Percentiles rank a stretch among this genome's conserved stretches.
These are phyloP conservation scores for Ogataea ganodermae DNA, from an alignment of 805 yeast species.

Conservation along the genomic window DNA sequence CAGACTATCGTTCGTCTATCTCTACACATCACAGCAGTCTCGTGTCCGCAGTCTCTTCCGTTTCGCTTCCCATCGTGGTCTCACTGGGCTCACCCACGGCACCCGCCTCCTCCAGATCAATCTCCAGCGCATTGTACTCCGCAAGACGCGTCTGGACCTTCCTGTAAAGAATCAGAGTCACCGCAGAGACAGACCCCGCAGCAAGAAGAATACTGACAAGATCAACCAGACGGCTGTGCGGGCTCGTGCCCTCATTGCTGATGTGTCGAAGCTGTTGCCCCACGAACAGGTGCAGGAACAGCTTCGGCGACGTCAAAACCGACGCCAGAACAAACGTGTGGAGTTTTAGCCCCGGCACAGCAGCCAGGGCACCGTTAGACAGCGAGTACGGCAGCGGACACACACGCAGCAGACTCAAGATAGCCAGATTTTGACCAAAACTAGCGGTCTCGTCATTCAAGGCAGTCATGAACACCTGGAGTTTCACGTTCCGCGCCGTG, in stretches of 20 bases:
- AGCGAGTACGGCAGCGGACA: constrained; percentile 94
- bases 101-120: constrained; percentile 1
- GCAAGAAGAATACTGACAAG: constrained; percentile 62
- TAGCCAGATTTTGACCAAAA: constrained; percentile 56
- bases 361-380: constrained; percentile 89
- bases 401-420: constrained; percentile 72
- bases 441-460: constrained; percentile 51
- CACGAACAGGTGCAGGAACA: constrained; percentile 71
- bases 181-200: constrained; percentile 49
- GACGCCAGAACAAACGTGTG: constrained; percentile 70
- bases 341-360: constrained; percentile 73
- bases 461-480: constrained; percentile 74
- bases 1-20: too few relatives aligned
- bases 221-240: constrained; percentile 58
- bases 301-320: constrained; percentile 76
- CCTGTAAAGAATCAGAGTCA: constrained; percentile 68
- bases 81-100: too few relatives aligned
- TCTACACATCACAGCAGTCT: too few relatives aligned
- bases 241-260: constrained; percentile 54
- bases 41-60: too few relatives aligned
- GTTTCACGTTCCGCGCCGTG: constrained; percentile 59
- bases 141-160: constrained; percentile 45
- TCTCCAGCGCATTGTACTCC: constrained; percentile 11
- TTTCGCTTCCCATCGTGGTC: too few relatives aligned
- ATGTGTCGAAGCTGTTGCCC: constrained; percentile 74